Conservation (phyloP, 1,284 basidiomycete species). For the Coniferiporia weirii region DNA sequence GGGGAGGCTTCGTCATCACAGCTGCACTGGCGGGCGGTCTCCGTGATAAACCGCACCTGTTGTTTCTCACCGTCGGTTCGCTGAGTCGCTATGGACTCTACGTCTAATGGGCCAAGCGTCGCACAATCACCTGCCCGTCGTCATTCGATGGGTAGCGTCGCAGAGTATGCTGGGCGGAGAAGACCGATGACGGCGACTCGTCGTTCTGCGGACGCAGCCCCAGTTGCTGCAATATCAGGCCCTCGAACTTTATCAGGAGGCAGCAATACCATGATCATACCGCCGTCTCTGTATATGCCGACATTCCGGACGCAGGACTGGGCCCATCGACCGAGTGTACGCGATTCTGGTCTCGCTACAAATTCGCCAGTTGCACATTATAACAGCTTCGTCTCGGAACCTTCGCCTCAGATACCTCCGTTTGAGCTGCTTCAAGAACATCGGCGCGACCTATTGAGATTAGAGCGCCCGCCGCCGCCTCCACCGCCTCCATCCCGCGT, state of each 20-base stretch:
- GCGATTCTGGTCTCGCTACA: slow-evolving; percentile 10
- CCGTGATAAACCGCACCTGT: too few relatives aligned
- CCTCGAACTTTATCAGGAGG: neutral
- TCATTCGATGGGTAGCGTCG: neutral
- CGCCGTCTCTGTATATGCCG: neutral
- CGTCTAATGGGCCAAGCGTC: neutral
- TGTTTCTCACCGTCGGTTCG: too few relatives aligned
- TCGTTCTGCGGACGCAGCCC: neutral
- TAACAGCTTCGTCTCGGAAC: neutral
- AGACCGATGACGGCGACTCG: neutral
- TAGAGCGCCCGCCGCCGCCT: neutral
- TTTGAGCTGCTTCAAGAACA: neutral
- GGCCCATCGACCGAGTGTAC: neutral
- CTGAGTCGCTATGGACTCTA: neutral
- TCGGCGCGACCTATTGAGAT: neutral
- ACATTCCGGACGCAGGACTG: neutral
- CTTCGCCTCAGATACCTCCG: neutral
- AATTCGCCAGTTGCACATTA: neutral
- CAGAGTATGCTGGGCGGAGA: neutral
- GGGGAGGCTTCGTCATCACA: too few relatives aligned
- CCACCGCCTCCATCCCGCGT: neutral
- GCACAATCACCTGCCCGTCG: neutral
- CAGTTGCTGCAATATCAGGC: neutral
- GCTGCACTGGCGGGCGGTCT: too few relatives aligned
- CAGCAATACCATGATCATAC: neutral